Base-by-base conservation (phyloP, 2,329 filamentous ascomycete species). In the Penicillium digitatum region DNA sequence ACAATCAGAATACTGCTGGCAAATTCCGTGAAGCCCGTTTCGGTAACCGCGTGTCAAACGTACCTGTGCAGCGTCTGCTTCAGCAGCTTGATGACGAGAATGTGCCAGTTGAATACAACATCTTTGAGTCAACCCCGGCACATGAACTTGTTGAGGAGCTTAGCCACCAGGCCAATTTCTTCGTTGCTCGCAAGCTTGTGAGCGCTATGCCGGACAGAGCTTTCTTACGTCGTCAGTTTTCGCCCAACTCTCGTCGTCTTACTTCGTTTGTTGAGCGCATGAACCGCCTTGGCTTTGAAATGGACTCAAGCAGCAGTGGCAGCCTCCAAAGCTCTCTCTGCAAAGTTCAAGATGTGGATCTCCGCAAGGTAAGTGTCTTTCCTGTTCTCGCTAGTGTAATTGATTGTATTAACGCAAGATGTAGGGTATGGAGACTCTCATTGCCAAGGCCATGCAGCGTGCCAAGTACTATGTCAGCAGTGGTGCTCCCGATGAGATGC, bases 31-130 rank as follows among this genome's bases (percentile, higher is more conserved):
- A 96, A 76, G 81, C 85, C 47, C 88, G 94, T 56, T 88, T 96
- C 56, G 89, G 88, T 54, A 87, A 91, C 49, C 87, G 88, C 34
- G 85, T 85, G 40, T 85, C 88, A 61, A 85, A 88, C 12, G 89
- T 96, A 65, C 88, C 92, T 32, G 87, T 93, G 38, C 83, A 99
- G 49, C 88, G 94, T 54, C 82, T 99, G 44, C 80, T 97, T 58
- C 91, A 96, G 74, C 92, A 96, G 76, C 82, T 97, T 38, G 94
- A 99, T 65, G 94, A 99, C 65, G 94, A 99, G 80, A 97, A 97
- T 73, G 90, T 96, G 50, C 94, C 93, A 2, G 92, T 97, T 38
- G 91, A 96, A 77, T 85, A 90, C 72, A 99, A 97, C 77, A 89
- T 99, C 61, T 99, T 97, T 69, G 87, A 96, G 72, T 93, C 90